Conservation (phyloP, 2,329 filamentous ascomycete species). For the Dissoconium aciculare region DNA sequence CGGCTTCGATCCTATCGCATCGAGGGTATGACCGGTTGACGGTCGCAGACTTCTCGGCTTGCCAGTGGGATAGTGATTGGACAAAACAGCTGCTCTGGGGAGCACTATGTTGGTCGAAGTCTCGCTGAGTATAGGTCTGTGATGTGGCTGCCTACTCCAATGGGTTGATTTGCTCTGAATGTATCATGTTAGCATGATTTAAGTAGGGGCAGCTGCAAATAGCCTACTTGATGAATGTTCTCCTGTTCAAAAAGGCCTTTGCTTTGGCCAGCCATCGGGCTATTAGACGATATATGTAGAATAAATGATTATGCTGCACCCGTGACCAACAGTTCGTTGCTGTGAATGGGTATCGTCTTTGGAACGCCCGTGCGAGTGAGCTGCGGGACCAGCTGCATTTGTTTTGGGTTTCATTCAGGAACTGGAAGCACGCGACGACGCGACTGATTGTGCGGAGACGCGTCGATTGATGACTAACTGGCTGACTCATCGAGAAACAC, state of each 20-base stretch:
- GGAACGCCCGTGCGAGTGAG: too few species aligned
- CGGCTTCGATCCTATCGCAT: conserved; percentile 24
- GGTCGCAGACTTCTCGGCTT: conserved; percentile 17
- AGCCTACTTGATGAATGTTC: conserved; percentile 26
- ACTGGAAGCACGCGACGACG: too few species aligned
- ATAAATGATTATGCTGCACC: too few species aligned
- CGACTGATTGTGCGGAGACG: too few species aligned
- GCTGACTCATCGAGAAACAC: too few species aligned
- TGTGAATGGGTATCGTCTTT: too few species aligned
- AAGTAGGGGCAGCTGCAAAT: conserved; percentile 1
- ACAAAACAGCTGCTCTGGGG: conserved; percentile 32
- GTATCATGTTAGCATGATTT: conserved; percentile 4
- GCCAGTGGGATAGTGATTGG: conserved; percentile 31
- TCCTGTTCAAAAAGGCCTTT: conserved; percentile 39
- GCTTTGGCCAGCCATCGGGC: conserved; percentile 27
- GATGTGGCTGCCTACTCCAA: conserved; percentile 14
- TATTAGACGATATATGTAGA: too few species aligned
- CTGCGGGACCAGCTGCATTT: too few species aligned
- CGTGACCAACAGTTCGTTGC: too few species aligned
- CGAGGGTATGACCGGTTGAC: conserved; percentile 23
- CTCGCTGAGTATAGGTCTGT: conserved; percentile 11
- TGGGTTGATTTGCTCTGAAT: conserved; percentile 12
- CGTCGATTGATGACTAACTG: too few species aligned
- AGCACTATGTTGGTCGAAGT: conserved; percentile 15
- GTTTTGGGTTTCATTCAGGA: too few species aligned